These are phyloP conservation scores for Xylaria hypoxylon DNA, from an alignment of 2,329 filamentous ascomycete genomes.

Conservation along the genomic window DNA sequence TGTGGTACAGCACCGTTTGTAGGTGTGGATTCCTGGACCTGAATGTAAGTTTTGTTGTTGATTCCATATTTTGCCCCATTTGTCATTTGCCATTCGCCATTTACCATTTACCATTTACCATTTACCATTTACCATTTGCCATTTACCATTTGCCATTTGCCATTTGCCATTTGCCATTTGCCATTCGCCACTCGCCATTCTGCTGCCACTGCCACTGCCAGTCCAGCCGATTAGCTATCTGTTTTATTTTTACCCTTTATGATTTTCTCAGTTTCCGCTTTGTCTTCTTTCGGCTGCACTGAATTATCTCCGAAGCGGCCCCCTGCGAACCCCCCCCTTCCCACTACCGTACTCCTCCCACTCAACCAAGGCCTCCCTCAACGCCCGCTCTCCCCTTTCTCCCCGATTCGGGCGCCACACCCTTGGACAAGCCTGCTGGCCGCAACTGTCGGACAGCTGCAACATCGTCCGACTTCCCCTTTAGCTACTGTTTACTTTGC, in stretches of 20 bases:
- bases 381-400: conserved; percentile 2
- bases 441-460: conserved; percentile 28
- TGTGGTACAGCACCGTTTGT: conserved; percentile 42
- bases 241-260: conserved; percentile 14
- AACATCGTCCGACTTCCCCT: neutral
- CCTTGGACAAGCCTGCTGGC: conserved; percentile 10
- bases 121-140: too few relatives aligned
- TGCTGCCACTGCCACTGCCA: conserved; percentile 11
- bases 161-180: too few relatives aligned
- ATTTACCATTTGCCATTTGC: too few relatives aligned
- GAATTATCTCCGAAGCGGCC: conserved; percentile 34
- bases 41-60: conserved; percentile 42
- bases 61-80: conserved; percentile 40
- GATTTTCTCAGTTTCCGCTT: conserved; percentile 11
- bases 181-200: conserved; percentile 25
- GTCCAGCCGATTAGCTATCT: conserved; percentile 6
- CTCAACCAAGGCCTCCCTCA: conserved; percentile 1
- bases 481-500: conserved; percentile 20
- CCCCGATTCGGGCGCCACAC: neutral
- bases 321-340: conserved; percentile 16
- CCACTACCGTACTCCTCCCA: neutral
- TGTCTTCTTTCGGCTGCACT: conserved; percentile 25
- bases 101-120: too few relatives aligned
- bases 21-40: conserved; percentile 41
- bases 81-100: conserved; percentile 16